Base-by-base conservation (phyloP, 768 basidiomycete species). In the Russula abietina region DNA sequence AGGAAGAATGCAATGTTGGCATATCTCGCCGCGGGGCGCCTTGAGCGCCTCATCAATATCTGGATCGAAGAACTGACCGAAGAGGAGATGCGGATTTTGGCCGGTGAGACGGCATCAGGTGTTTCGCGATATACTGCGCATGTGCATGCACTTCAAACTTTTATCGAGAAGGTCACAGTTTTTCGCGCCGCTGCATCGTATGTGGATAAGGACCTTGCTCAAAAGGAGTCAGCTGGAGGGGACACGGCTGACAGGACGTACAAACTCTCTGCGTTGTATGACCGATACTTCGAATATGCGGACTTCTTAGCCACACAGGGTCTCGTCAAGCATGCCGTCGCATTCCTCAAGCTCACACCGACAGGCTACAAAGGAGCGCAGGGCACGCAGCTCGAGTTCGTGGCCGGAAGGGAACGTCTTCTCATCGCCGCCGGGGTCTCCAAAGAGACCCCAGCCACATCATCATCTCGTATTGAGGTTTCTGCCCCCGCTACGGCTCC, bases 81-180 rank as follows among this genome's bases (percentile, higher is more conserved):
- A 70, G 96, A 98, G 62, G 94, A 97, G 75, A 79, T 75, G 49
- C 70, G 71, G 0, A 73, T 84, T 11, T 71, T 81, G 14, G 66
- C 74, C 3, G 78, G 77, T 3, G 73, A 77, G 32, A 74, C 76
- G 22, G 69, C 75, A 12, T 68, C 74, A 36, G 73, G 77, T 67
- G 75, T 81, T 56, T 85, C 88, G 3, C 78, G 79, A 7, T 94
- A 92, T 70, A 85, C 90, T 1, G 86, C 87, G 0, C 91, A 92
- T 65, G 91, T 89, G 0, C 82, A 86, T 30, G 93, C 94, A 2
- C 75, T 99, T 46, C 96, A 98, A 71, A 87, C 88, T 0, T 95
- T 98, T 75, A 82, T 98, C 69, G 97, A 98, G 76, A 98, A 98
- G 75, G 94, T 98, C 26, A 87, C 94, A 1, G 85, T 97, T 46